These are phyloP conservation scores for Lachancea sp. DNA, from an alignment of 805 yeast genomes.

Conservation along the genomic window DNA sequence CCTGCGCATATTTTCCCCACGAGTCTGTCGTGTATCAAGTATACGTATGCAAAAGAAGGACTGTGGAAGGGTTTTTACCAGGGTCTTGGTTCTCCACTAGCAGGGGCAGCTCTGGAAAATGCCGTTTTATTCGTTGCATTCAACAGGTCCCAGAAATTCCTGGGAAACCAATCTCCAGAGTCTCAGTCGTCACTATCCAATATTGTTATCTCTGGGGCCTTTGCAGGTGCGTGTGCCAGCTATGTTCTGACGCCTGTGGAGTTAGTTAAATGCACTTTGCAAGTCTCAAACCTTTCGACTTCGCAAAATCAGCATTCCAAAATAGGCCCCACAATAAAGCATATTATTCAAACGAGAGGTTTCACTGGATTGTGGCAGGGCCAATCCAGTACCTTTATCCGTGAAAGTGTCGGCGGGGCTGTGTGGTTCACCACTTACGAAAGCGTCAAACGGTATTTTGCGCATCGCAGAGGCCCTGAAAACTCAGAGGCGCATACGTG, in stretches of 20 bases:
- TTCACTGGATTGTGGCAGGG: slow-evolving; percentile 81
- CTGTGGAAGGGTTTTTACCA: slow-evolving; percentile 63
- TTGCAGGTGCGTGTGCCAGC: slow-evolving; percentile 77
- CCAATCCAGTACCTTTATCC: slow-evolving; percentile 66
- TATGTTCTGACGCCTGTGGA: slow-evolving; percentile 89
- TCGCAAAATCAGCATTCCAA: slow-evolving; percentile 29
- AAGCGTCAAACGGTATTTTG: slow-evolving; percentile 36
- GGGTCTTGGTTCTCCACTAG: slow-evolving; percentile 71
- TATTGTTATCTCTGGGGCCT: slow-evolving; percentile 64
- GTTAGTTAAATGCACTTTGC: slow-evolving; percentile 79
- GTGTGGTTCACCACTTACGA: slow-evolving; percentile 94
- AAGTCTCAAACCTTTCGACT: slow-evolving; percentile 45
- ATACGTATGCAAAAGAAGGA: slow-evolving; percentile 67
- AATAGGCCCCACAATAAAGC: slow-evolving; percentile 35
- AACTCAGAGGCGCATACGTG: slow-evolving; percentile 35
- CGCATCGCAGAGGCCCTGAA: slow-evolving; percentile 19
- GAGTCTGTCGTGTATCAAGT: slow-evolving; percentile 57
- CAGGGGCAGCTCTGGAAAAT: slow-evolving; percentile 88
- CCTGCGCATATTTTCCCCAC: slow-evolving; percentile 51
- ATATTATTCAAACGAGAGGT: slow-evolving; percentile 48
- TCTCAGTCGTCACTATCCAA: slow-evolving; percentile 35
- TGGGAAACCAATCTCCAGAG: slow-evolving; percentile 23
- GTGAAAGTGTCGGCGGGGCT: slow-evolving; percentile 87
- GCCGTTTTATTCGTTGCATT: slow-evolving; percentile 72
- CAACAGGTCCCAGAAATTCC: slow-evolving; percentile 39